Conservation (phyloP, 2,329 filamentous ascomycete species). For the Claviceps sp. region DNA sequence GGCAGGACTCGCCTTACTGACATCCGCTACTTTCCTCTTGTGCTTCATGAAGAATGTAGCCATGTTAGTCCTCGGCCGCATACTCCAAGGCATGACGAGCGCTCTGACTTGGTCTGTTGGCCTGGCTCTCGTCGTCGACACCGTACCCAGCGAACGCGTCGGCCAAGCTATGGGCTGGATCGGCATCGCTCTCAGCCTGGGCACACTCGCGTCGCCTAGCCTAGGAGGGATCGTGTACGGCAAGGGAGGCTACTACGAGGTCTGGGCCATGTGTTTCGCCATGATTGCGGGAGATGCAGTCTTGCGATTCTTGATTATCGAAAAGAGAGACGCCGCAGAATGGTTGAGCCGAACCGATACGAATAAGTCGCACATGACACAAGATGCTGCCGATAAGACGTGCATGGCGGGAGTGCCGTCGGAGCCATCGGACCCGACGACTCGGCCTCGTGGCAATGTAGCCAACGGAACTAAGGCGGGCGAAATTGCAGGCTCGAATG, state of each 20-base stretch:
- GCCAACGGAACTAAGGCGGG: no score
- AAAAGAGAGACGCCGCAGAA: constrained; percentile 18
- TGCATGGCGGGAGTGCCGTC: background rate
- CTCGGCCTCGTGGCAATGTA: no score
- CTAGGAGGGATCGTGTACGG: constrained; percentile 22
- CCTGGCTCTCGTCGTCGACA: constrained; percentile 22
- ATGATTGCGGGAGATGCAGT: constrained; percentile 19
- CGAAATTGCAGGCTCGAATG: background rate
- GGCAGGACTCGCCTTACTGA: constrained; percentile 17
- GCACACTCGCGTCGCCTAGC: constrained; percentile 18
- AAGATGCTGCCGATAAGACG: background rate
- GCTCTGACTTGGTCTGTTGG: constrained; percentile 24
- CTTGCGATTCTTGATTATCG: constrained; percentile 20
- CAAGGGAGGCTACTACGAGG: constrained; percentile 19
- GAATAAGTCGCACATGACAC: background rate
- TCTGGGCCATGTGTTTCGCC: constrained; percentile 24
- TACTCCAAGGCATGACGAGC: constrained; percentile 20
- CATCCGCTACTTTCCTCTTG: constrained; percentile 18
- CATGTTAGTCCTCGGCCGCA: constrained; percentile 20
- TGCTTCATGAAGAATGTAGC: constrained; percentile 18
- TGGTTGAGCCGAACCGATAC: constrained; percentile 10
- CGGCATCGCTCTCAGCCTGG: constrained; percentile 20
- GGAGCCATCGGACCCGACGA: background rate
- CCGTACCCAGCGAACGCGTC: constrained; percentile 17
- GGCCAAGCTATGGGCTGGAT: constrained; percentile 22